Evolutionary conservation across 805 yeast species (phyloP).

Genomic region (Metschnikowia peoriensis): DNA sequence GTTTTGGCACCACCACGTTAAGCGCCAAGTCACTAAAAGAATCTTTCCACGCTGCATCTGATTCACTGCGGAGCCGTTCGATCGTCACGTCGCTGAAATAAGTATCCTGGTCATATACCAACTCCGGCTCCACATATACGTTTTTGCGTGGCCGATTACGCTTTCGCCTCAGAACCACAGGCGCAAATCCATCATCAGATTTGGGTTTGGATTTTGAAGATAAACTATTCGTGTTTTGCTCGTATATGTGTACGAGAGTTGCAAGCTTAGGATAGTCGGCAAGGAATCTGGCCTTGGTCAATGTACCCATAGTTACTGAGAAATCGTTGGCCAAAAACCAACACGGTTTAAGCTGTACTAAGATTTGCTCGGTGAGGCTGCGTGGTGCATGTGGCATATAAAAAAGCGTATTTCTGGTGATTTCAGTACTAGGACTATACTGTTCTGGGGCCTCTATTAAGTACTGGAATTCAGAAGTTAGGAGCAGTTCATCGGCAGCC

Average conservation of each 20-base stretch:
- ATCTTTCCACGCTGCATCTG: constrained; percentile 24
- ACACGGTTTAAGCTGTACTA: constrained; percentile 33
- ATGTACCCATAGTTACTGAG: constrained; percentile 52
- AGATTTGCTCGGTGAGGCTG: constrained; percentile 43
- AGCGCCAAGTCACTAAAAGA: constrained; percentile 21
- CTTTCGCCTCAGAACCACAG: constrained; percentile 21
- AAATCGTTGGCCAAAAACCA: constrained; percentile 52
- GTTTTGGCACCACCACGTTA: constrained; percentile 5
- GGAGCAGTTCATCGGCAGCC: constrained; percentile 38
- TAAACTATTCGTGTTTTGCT: constrained; percentile 5
- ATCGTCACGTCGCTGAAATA: constrained; percentile 31
- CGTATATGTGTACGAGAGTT: constrained; percentile 29
- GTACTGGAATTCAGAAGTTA: constrained; percentile 17
- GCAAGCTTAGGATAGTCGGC: constrained; percentile 46
- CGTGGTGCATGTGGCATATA: constrained; percentile 79
- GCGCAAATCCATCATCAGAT: constrained; percentile 21
- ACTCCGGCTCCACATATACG: constrained; percentile 27
- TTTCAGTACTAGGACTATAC: neutral
- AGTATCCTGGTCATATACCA: constrained; percentile 29
- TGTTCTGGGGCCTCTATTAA: constrained; percentile 15
- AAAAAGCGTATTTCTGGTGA: constrained; percentile 36
- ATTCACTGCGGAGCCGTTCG: constrained; percentile 20
- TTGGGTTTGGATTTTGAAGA: neutral
- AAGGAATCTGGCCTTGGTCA: constrained; percentile 41
- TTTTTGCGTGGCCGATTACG: constrained; percentile 22